These are phyloP conservation scores for Scheffersomyces amazonensis DNA, from an alignment of 805 yeast genomes.

Conservation along the genomic window DNA sequence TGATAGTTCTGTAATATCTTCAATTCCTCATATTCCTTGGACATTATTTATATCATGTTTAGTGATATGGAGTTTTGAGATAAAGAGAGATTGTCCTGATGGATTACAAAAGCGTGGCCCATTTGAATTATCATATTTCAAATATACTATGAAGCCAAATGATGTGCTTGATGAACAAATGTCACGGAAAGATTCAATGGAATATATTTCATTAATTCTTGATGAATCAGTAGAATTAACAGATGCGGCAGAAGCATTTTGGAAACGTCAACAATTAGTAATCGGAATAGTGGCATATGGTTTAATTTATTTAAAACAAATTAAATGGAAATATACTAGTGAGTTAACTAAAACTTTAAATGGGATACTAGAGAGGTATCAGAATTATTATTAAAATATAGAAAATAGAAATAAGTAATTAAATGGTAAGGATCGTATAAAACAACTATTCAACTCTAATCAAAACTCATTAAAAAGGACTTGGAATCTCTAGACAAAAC, in stretches of 20 bases:
- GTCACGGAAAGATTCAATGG: neutral
- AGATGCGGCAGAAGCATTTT: neutral
- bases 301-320: neutral
- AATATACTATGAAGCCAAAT: neutral
- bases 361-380: neutral
- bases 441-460: no score
- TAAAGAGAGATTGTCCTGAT: neutral
- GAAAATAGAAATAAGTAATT: neutral
- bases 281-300: neutral
- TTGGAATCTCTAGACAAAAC: no score
- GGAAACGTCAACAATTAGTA: neutral
- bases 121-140: neutral
- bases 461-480: no score
- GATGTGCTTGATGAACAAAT: neutral
- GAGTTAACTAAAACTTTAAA: neutral
- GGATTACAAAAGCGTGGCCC: neutral
- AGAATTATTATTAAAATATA: neutral
- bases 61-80: constrained; percentile 8
- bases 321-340: neutral
- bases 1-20: constrained; percentile 12
- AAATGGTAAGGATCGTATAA: no score
- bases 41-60: constrained; percentile 5
- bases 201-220: neutral
- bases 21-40: constrained; percentile 14
- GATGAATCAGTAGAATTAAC: neutral